Percentiles rank a stretch among this genome's conserved stretches.
phyloP scores from a whole-genome alignment of 306 rosid species.

The Lathyrus tuberosus region DNA sequence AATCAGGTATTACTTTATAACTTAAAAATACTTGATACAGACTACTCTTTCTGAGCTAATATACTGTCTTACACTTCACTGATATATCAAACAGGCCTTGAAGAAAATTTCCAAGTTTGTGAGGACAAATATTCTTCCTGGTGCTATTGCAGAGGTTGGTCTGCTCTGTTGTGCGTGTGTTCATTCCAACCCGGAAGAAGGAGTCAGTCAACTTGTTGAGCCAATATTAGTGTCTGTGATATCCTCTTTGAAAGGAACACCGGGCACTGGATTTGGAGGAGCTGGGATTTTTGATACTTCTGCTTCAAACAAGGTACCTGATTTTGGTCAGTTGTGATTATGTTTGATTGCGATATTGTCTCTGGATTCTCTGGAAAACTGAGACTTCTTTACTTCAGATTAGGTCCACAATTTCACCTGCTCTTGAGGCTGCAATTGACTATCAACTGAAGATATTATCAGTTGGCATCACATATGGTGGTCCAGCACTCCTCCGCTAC shows the following conservation, averaged over 20 bases:
- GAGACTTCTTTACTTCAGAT: constrained; percentile 58
- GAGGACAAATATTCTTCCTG: constrained; percentile 95
- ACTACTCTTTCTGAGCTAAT: constrained; percentile 25
- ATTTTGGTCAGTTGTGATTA: constrained; percentile 34
- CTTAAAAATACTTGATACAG: constrained; percentile 25
- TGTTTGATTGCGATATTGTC: constrained; percentile 32
- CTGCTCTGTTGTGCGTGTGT: constrained; percentile 96
- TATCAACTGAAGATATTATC: constrained; percentile 89
- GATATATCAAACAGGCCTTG: constrained; percentile 67
- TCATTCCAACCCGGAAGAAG: constrained; percentile 92
- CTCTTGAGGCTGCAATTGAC: constrained; percentile 95
- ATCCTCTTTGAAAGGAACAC: constrained; percentile 82
- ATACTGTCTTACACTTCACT: constrained; percentile 35
- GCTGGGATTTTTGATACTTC: constrained; percentile 60
- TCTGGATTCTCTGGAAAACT: constrained; percentile 41
- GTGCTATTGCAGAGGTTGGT: constrained; percentile 98
- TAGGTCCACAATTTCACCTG: constrained; percentile 84
- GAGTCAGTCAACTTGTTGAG: constrained; percentile 79
- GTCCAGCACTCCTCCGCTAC: constrained; percentile 70
- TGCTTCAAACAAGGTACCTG: constrained; percentile 65
- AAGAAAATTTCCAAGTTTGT: constrained; percentile 95
- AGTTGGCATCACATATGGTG: constrained; percentile 87
- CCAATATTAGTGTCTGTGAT: constrained; percentile 79
- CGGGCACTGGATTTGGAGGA: constrained; percentile 86
- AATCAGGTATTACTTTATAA: constrained; percentile 64